Evolutionary conservation across 2,329 filamentous ascomycete genomes (phyloP).

Genomic region (Shiraia sp.): DNA sequence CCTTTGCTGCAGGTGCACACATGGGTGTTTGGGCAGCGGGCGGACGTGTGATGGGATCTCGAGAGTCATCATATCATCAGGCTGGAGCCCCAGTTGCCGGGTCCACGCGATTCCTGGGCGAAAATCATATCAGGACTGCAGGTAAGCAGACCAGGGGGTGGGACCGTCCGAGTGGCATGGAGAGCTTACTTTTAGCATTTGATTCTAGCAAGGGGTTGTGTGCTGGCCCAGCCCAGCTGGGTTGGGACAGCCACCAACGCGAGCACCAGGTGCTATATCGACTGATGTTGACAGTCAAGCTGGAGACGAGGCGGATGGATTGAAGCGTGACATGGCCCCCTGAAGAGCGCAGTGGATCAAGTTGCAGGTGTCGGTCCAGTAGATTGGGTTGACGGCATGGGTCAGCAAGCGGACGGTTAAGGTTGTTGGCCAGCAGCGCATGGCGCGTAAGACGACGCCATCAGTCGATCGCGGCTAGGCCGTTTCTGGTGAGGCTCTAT

Average conservation of each 20-base stretch:
- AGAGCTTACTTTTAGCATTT: constrained; percentile 9
- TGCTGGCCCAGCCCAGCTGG: constrained; percentile 30
- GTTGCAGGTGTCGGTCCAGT: constrained; percentile 19
- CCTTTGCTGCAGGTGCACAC: constrained; percentile 15
- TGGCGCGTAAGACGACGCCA: constrained; percentile 18
- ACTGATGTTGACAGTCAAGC: constrained; percentile 1
- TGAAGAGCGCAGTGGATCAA: constrained; percentile 8
- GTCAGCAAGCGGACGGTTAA: constrained; percentile 14
- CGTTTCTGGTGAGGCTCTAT: constrained; percentile 13
- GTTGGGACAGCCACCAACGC: constrained; percentile 22
- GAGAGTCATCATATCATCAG: constrained; percentile 34
- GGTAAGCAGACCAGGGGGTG: constrained; percentile 16
- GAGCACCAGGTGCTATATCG: constrained; percentile 12
- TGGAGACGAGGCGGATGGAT: no score
- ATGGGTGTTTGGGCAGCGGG: constrained; percentile 16
- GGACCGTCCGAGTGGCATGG: constrained; percentile 15
- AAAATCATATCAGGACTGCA: constrained; percentile 34
- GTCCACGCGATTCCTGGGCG: constrained; percentile 30
- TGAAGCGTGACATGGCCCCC: constrained; percentile 4
- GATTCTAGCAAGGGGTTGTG: no score
- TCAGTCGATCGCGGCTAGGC: constrained; percentile 25
- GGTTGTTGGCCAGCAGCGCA: constrained; percentile 24
- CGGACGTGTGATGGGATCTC: constrained; percentile 25
- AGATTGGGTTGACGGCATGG: constrained; percentile 28
- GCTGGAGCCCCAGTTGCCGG: constrained; percentile 32